Base-by-base conservation (phyloP, 441 rosid species). In the Euphorbia celastroides region DNA sequence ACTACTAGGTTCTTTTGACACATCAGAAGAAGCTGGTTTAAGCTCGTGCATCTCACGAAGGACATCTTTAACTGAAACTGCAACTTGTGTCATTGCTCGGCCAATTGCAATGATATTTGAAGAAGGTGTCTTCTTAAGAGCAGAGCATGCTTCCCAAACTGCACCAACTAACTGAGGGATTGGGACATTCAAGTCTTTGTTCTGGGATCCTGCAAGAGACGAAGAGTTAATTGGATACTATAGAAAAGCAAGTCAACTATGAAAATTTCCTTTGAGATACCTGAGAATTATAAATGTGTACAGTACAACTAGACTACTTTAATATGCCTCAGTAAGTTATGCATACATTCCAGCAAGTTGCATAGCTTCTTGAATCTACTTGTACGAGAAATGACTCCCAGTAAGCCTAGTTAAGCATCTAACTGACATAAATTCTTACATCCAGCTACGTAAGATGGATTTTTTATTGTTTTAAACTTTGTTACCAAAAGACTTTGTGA, bases 1-100 rank as follows among this genome's bases (percentile, higher is more conserved):
- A 67, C 75, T 72, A 60, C 80, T 75, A 55, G 76, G 69, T 56
- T 80, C 89, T 46, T 70, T 62, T 0, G 36, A 62, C 32, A 64
- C 55, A 34, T 78, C 62, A 60, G 70, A 61, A 23, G 80, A 63
- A 59, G 77, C 84, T 50, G 92, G 91, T 74, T 87, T 91, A 42
- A 94, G 94, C 79, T 94, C 99, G 66, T 91, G 83, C 90, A 94
- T 82, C 83, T 94, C 97, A 30, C 97, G 86, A 69, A 94, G 84
- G 74, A 91, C 97, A 81, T 94, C 99, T 77, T 88, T 88, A 80
- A 90, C 77, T 10, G 94, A 85, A 60, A 86, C 92, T 8, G 96
- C 96, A 72, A 90, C 88, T 70, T 85, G 88, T 2, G 96, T 86
- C 80, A 94, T 86, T 68, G 84, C 91, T 38, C 99, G 88, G n/a